Percentiles rank a stretch among this genome's conserved stretches.
These are phyloP conservation scores for Phaseolus lunatus DNA, from an alignment of 306 rosid species.

Conservation along the genomic window DNA sequence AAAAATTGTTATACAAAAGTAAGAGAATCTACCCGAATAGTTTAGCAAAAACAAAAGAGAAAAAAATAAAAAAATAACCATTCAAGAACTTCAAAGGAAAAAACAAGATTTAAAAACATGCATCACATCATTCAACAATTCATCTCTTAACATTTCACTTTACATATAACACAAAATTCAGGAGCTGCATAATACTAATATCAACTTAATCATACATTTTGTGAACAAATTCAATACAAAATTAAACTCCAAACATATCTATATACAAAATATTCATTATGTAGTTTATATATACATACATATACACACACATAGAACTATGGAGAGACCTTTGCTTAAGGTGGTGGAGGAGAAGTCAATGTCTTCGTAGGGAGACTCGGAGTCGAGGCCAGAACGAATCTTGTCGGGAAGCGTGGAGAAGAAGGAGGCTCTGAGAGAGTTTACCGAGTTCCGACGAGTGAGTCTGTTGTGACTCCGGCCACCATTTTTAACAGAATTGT, in stretches of 20 bases:
- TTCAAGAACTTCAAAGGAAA: too few relatives aligned
- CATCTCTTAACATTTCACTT: neutral
- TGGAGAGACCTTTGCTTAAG: slow-evolving; percentile 59
- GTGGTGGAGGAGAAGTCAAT: slow-evolving; percentile 54
- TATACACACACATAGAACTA: neutral
- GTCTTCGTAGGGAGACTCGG: slow-evolving; percentile 55
- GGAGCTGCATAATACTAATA: neutral
- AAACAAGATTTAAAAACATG: too few relatives aligned
- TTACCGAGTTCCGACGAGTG: slow-evolving; percentile 48
- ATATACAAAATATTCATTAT: neutral
- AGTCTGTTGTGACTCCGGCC: slow-evolving; percentile 4
- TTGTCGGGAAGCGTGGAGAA: slow-evolving; percentile 64
- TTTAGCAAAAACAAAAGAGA: neutral
- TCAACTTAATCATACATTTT: neutral
- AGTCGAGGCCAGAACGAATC: slow-evolving; percentile 56
- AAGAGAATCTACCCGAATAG: neutral
- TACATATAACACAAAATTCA: neutral
- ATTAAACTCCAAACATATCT: neutral
- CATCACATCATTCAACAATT: too few relatives aligned
- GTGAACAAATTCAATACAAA: neutral
- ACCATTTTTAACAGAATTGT: neutral
- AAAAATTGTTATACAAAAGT: neutral
- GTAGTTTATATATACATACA: neutral
- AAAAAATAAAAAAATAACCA: too few relatives aligned
- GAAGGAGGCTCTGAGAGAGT: slow-evolving; percentile 53